Base-by-base conservation (phyloP, 2,329 filamentous ascomycete genomes). In the Microsporum ferrugineum region DNA sequence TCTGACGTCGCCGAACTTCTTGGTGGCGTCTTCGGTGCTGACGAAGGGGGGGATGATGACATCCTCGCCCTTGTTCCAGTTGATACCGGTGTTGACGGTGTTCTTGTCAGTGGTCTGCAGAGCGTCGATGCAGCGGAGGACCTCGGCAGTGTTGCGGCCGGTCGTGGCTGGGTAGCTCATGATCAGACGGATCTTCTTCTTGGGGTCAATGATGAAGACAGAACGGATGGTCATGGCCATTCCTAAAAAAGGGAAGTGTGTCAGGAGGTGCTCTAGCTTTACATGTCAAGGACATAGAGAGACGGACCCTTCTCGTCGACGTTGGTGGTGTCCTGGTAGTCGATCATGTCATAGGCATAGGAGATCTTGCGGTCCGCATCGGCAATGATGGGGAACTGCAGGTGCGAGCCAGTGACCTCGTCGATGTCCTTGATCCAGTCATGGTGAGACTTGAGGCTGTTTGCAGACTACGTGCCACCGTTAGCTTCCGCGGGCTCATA, bases 211-310 rank as follows among this genome's bases (percentile, higher is more conserved):
- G 78, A 96, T 82, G 82, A 95, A 96, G 72, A 96, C 91, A 68
- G 88, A 90, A 71, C 91, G 89, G 78, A 96, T 95, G 69, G 91
- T 96, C 78, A 95, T 92, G 61, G 91, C 90, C 68, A 92, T 88
- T 68, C 68, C 67, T 61, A 14, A 7, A 12, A 1, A 10, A n/a
- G 23, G 6, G 10, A 14, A 43, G 29, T 47, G 43, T 14, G 29
- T 64, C 61, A 17, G n/a, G 5, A 41, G 1, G 17, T 17, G 29
- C 7, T 7, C 12, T 2, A 2, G 8, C n/a, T 27, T 14, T 47
- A 31, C n/a, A 47, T 14, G 41, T 6, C 17, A 29, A 6, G 6
- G 41, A n/a, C 14, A 5, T 29, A 29, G 29, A 6, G 23, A 56
- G 27, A 64, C 65, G 70, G 65, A 63, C 87, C 87, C 82, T 89